Base-by-base conservation (phyloP, 805 yeast species). In the Tetrapisispora nanseiensis region DNA sequence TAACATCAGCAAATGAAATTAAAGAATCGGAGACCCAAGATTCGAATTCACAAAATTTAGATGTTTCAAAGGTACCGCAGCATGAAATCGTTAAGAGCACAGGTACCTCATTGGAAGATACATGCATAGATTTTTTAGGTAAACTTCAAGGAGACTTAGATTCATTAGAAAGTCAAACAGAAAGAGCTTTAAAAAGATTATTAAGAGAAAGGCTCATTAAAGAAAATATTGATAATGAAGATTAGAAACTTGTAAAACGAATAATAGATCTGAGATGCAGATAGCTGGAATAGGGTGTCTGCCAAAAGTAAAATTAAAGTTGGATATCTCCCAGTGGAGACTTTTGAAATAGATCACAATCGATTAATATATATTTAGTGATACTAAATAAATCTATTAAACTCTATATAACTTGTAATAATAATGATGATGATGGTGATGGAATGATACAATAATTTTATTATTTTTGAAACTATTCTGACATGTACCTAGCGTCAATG, bases 401-500 rank as follows among this genome's bases (percentile, higher is more conserved):
- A 37, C 27, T 34, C 41, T 26, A 26, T 21, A 20, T 7, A 32
- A 5, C 7, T 4, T 32, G 34, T 19, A 32, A 32, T 10, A 32
- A 19, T 32, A 19, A 29, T n/a, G 13, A 15, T 29, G 19, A n/a
- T 27, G 15, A 27, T n/a, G n/a, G n/a, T n/a, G 13, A n/a, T 24
- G 4, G 32, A 29, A 29, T 29, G 8, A n/a, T n/a, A n/a, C 5
- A 15, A 10, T 16, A n/a, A n/a, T n/a, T n/a, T n/a, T 15, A 26
- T 20, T 16, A 24, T 13, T 15, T 15, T 8, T n/a, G 22, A 13
- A 4, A 11, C 12, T 23, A 22, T 24, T 41, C 36, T 15, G 34
- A 32, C 28, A 44, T 51, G 29, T 53, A 30, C 46, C 64, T 54
- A 20, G 87, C 90, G 52, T 82, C 85, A 59, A 76, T 74, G 49